phyloP scores from a whole-genome alignment of 2,329 filamentous ascomycete species.

The Alternaria sp. region DNA sequence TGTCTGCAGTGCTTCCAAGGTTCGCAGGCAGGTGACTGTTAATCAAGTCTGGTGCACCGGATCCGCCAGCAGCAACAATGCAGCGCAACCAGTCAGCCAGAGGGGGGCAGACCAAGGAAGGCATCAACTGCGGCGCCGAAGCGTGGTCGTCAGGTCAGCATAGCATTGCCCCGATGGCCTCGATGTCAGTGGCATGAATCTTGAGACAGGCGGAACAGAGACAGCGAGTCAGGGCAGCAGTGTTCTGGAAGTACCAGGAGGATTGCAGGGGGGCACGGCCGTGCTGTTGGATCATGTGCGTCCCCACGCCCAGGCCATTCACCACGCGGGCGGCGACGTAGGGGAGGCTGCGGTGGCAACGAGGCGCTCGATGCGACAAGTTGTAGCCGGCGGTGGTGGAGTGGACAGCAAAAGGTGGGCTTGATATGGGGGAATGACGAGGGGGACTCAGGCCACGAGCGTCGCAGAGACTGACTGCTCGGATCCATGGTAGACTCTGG shows the following conservation, averaged over 20 bases:
- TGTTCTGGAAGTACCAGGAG: constrained; percentile 45
- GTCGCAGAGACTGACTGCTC: constrained; percentile 14
- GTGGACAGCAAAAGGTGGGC: not conserved
- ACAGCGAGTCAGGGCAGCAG: constrained; percentile 41
- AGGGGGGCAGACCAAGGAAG: not conserved
- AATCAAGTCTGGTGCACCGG: constrained; percentile 16
- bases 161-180: constrained; percentile 8
- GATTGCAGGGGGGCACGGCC: constrained; percentile 32
- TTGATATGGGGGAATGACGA: not conserved
- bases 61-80: constrained; percentile 13
- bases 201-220: constrained; percentile 22
- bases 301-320: constrained; percentile 43
- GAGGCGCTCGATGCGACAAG: constrained; percentile 20
- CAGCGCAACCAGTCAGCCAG: constrained; percentile 11
- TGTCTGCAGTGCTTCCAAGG: not conserved
- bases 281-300: constrained; percentile 41
- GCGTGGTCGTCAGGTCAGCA: not conserved
- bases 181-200: constrained; percentile 5
- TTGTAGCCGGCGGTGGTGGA: not conserved
- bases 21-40: constrained; percentile 30
- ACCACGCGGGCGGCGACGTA: constrained; percentile 34
- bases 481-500: constrained; percentile 6
- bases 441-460: constrained; percentile 10
- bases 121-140: not conserved
- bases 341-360: constrained; percentile 24